phyloP scores from a whole-genome alignment of 2,329 filamentous ascomycete genomes.

The Ophiostoma fasciatum region DNA sequence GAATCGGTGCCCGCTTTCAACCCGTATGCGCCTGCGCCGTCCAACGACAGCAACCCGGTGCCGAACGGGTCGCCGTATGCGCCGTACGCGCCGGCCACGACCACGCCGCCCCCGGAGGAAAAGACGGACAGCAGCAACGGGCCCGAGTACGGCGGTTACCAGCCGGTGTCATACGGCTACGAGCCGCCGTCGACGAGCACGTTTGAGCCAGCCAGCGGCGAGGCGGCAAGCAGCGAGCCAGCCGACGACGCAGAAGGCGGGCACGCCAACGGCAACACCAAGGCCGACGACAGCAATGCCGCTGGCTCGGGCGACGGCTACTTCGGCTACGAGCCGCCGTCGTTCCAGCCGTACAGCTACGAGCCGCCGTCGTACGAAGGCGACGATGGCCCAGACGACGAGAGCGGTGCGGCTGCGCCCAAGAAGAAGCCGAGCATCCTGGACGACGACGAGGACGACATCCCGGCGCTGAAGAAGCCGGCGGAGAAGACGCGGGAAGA shows the following conservation, averaged over 20 bases:
- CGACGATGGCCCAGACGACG: constrained; percentile 23
- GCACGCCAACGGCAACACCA: constrained; percentile 8
- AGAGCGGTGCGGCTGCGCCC: constrained; percentile 34
- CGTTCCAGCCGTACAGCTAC: constrained; percentile 44
- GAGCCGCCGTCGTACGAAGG: constrained; percentile 38
- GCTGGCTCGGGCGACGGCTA: constrained; percentile 18
- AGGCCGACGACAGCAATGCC: too few species aligned
- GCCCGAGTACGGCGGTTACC: constrained; percentile 20
- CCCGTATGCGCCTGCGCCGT: constrained; percentile 11
- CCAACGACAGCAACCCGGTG: not conserved
- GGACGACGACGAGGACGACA: constrained; percentile 70
- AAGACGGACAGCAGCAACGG: not conserved
- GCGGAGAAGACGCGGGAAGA: constrained; percentile 48
- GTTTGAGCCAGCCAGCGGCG: too few species aligned
- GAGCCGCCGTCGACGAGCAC: constrained; percentile 29
- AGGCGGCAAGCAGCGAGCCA: constrained; percentile 8
- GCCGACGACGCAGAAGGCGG: constrained; percentile 7
- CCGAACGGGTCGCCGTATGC: constrained; percentile 12
- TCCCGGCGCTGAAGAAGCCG: constrained; percentile 38
- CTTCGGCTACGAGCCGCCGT: constrained; percentile 44
- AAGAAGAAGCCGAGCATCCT: constrained; percentile 71
- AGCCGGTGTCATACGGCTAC: constrained; percentile 35
- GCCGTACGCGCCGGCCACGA: constrained; percentile 3
- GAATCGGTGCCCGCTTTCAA: constrained; percentile 6
- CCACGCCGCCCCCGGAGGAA: not conserved